phyloP scores from a whole-genome alignment of 306 rosid genomes.

The Vigna nakashimae region DNA sequence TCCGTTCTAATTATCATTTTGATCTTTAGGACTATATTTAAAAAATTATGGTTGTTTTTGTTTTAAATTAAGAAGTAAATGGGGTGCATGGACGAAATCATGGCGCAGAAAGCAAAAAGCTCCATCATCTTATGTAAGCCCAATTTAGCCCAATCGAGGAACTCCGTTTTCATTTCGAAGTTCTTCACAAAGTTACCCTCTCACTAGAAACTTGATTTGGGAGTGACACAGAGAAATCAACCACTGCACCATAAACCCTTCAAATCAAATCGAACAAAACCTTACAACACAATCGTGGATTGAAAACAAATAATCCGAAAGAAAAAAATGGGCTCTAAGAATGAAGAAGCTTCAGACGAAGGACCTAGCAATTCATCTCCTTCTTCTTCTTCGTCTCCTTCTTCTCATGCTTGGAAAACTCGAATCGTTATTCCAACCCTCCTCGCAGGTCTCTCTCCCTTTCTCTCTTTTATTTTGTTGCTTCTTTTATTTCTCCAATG shows the following conservation, averaged over 20 bases:
- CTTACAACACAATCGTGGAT: neutral
- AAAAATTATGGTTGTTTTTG: too few species aligned
- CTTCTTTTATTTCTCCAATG: neutral
- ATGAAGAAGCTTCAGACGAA: constrained; percentile 33
- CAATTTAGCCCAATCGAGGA: neutral
- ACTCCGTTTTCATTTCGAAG: neutral
- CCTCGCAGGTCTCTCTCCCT: constrained; percentile 67
- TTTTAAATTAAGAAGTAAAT: too few species aligned
- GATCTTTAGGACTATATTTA: too few species aligned
- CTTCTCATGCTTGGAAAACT: constrained; percentile 63
- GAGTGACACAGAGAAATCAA: neutral
- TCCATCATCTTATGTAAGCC: too few species aligned
- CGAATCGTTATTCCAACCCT: constrained; percentile 71
- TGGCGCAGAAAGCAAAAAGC: too few species aligned
- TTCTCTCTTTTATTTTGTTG: neutral
- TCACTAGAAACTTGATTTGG: neutral
- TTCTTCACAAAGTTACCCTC: neutral
- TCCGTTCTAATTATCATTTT: too few species aligned
- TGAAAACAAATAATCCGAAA: neutral
- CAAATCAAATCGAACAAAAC: neutral
- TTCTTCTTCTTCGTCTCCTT: constrained; percentile 32
- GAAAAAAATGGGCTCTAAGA: constrained; percentile 43
- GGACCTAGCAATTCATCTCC: constrained; percentile 42
- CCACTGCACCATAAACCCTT: neutral
- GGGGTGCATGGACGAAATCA: too few species aligned